These are phyloP conservation scores for Pythium volutum DNA, from an alignment of 352 stramenopile species.

Conservation along the genomic window DNA sequence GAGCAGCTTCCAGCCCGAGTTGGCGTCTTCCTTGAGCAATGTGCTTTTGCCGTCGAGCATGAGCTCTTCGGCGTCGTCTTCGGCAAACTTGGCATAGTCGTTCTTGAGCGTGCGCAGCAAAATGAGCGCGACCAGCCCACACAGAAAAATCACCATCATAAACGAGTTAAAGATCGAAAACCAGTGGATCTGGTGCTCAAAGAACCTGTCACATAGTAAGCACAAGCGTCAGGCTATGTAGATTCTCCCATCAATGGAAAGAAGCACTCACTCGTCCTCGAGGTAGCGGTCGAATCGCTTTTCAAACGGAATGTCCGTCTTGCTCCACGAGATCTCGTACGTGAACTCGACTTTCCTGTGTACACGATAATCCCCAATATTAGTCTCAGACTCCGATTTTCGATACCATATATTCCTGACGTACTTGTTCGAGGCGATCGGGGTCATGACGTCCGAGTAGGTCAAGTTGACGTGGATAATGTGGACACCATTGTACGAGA, in stretches of 20 bases:
- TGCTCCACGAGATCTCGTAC: conserved; percentile 92
- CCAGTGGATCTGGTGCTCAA: conserved; percentile 99
- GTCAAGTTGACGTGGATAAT: conserved; percentile 99
- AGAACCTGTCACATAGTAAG: conserved; percentile 74
- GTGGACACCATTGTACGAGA: conserved; percentile 95
- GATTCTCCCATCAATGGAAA: neutral
- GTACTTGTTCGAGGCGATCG: conserved; percentile 83
- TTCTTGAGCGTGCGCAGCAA: conserved; percentile 92
- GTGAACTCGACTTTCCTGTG: conserved; percentile 89
- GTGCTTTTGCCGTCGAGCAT: conserved; percentile 84
- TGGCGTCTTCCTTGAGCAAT: conserved; percentile 77
- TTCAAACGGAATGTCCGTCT: conserved; percentile 93
- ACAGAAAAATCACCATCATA: conserved; percentile 98
- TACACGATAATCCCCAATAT: neutral
- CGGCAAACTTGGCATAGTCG: conserved; percentile 91
- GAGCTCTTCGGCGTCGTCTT: conserved; percentile 83
- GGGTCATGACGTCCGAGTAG: conserved; percentile 87
- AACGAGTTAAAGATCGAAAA: conserved; percentile 98
- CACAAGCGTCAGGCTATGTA: neutral
- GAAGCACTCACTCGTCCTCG: conserved; percentile 87
- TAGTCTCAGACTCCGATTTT: neutral
- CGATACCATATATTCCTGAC: neutral
- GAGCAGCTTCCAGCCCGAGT: conserved; percentile 95
- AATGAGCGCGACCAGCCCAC: conserved; percentile 92
- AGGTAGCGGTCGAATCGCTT: conserved; percentile 97